These are phyloP conservation scores for Taphrina pruni DNA, from an alignment of 1,139 yeast genomes.

Conservation along the genomic window DNA sequence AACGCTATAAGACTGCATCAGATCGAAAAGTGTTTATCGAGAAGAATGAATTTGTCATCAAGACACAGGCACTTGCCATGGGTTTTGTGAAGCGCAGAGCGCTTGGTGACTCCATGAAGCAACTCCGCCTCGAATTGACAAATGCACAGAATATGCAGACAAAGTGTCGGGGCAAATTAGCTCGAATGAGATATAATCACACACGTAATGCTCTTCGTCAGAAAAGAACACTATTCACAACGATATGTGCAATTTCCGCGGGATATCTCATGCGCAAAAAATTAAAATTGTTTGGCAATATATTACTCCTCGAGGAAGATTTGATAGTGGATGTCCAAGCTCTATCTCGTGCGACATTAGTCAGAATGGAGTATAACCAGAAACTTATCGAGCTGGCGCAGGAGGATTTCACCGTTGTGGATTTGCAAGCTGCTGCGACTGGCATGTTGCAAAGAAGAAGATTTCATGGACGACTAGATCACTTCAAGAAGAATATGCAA, in stretches of 20 bases:
- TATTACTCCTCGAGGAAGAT: slow-evolving; percentile 40
- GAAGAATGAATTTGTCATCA: neutral
- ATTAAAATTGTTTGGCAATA: slow-evolving; percentile 22
- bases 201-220: neutral
- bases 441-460: slow-evolving; percentile 41
- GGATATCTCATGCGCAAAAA: slow-evolving; percentile 44
- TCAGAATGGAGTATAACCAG: neutral
- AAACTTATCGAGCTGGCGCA: slow-evolving; percentile 13
- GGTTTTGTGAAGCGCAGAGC: neutral
- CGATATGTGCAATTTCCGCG: slow-evolving; percentile 41
- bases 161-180: slow-evolving; percentile 53
- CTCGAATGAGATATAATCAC: slow-evolving; percentile 26
- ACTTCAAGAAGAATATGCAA: slow-evolving; percentile 63
- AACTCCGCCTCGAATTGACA: neutral
- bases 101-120: neutral
- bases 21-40: neutral
- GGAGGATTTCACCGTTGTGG: slow-evolving; percentile 50
- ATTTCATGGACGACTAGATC: slow-evolving; percentile 52
- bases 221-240: neutral
- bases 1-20: neutral
- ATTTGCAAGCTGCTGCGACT: slow-evolving; percentile 50
- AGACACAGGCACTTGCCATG: neutral
- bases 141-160: neutral
- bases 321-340: slow-evolving; percentile 38
- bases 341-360: slow-evolving; percentile 50